Evolutionary conservation across 2,329 filamentous ascomycete species (phyloP), one percentile per base, ranked within the genome.

Genomic region (Fusarium bulbicola): DNA sequence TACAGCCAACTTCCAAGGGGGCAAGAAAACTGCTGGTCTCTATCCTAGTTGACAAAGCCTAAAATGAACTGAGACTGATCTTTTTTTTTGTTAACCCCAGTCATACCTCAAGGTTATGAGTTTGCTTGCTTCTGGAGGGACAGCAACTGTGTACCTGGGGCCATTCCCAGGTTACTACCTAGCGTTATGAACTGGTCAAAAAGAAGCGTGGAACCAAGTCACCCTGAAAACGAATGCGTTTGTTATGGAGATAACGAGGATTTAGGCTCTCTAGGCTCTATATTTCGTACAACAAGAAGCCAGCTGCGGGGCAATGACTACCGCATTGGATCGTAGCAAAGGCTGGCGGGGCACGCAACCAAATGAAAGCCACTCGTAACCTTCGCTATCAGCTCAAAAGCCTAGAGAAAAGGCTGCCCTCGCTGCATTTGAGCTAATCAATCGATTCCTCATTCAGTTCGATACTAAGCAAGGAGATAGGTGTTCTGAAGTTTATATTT

Each of bases 361-460:
- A 52, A 49, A 59, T 67, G 43, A 59, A 73, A 74, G 59, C 74
- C 50, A 50, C 62, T 68, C 56, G 70, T 45, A 59, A 56, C 39
- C 18, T 57, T 40, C 34, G 21, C 43, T 46, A 39, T 72, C 59
- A 53, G 60, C 70, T 74, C 63, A 61, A 56, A 32, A 37, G 21
- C 26, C 24, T 43, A 39, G 28, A 53, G 24, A 18, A 18, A 39
- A 34, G 50, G 39, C 43, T 34, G 34, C 42, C 26, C 14, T 57
- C 42, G 18, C 7, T 20, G 13, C n/a, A 26, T 26, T 24, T 18
- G 9, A 39, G 16, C 26, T 9, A 40, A 39, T 14, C 21, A 32
- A 32, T 20, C 20, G 37, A 5, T 20, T 43, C 39, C 24, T 49
- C 10, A 16, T 43, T 32, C 12, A 9, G 11, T 12, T n/a, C 32